phyloP scores from a whole-genome alignment of 192 early-diverging fungal species.

The Coemansia sp. region DNA sequence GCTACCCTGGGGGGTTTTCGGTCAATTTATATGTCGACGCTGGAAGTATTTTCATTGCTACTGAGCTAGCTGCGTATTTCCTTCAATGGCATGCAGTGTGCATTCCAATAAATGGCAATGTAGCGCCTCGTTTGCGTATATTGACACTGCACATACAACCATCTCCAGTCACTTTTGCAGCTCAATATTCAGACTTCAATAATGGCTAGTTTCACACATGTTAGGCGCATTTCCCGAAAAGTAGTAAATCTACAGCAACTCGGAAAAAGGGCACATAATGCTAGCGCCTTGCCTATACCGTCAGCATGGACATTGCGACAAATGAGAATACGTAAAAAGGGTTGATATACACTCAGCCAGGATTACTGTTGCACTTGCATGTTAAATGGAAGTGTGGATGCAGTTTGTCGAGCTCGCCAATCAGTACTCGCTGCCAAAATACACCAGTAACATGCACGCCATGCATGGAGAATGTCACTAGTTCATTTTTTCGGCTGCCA shows the following conservation, averaged over 20 bases:
- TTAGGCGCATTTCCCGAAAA: not conserved
- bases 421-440: not conserved
- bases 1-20: too few relatives aligned
- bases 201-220: not conserved
- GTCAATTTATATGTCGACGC: not conserved
- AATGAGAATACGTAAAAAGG: not conserved
- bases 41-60: not conserved
- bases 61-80: not conserved
- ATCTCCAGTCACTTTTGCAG: not conserved
- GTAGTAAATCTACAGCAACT: not conserved
- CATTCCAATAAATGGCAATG: constrained; percentile 7
- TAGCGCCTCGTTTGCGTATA: constrained; percentile 9
- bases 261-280: not conserved
- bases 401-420: not conserved
- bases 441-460: not conserved
- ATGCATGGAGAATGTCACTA: not conserved
- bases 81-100: not conserved
- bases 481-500: not conserved
- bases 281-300: not conserved
- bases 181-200: not conserved
- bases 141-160: not conserved
- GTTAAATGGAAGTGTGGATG: not conserved
- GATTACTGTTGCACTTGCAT: not conserved
- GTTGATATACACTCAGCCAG: not conserved
- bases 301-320: not conserved